These are phyloP conservation scores for Salix dunnii DNA, from an alignment of 345 rosid species.

Conservation along the genomic window DNA sequence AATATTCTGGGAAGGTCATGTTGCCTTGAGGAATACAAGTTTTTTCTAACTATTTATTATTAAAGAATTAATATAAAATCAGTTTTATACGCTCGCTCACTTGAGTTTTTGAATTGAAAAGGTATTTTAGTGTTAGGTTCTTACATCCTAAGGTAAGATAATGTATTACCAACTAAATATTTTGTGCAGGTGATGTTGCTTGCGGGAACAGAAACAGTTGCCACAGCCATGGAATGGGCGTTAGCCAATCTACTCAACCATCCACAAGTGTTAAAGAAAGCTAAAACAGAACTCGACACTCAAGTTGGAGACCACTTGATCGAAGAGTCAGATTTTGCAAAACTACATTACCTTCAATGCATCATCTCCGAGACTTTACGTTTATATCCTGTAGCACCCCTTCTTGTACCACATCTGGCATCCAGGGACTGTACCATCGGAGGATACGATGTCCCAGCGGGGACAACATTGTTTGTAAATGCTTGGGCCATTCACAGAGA, in stretches of 20 bases:
- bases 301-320: background rate
- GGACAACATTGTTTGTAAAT: background rate
- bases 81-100: too few species aligned
- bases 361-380: background rate
- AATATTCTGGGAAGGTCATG: too few species aligned
- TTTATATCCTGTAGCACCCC: background rate
- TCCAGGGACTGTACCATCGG: background rate
- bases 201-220: background rate
- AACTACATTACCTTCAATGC: background rate
- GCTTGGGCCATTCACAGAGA: background rate
- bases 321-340: background rate
- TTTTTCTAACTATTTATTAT: too few species aligned
- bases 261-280: background rate
- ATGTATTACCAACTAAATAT: too few species aligned
- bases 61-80: too few species aligned
- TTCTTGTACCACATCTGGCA: background rate
- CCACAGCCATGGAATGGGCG: background rate
- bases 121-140: too few species aligned
- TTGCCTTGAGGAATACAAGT: too few species aligned
- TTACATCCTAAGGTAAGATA: too few species aligned
- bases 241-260: background rate
- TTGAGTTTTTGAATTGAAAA: too few species aligned
- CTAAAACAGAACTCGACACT: background rate
- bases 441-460: background rate
- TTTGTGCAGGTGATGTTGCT: background rate